Evolutionary conservation across 331 rosid genomes (phyloP).

Genomic region (Quercus phellos): DNA sequence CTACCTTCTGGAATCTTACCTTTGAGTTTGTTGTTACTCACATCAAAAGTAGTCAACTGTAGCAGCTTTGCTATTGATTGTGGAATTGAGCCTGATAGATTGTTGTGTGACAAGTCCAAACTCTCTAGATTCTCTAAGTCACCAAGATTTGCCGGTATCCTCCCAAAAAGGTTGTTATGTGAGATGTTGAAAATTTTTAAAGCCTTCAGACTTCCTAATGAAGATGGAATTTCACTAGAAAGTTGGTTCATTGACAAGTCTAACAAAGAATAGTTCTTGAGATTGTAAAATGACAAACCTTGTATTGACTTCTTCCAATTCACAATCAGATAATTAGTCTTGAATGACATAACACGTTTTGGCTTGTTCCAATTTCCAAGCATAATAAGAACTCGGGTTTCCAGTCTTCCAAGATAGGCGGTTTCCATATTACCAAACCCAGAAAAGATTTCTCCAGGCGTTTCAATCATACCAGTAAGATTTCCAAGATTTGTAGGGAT

Average conservation of each 20-base stretch:
- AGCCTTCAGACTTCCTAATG: slow-evolving; percentile 20
- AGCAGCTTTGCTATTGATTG: slow-evolving; percentile 11
- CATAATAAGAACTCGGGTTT: fast-evolving
- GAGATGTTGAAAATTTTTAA: slow-evolving; percentile 28
- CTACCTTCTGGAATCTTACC: slow-evolving; percentile 24
- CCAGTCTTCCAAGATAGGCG: fast-evolving
- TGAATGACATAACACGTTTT: neutral
- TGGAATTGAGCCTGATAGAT: slow-evolving; percentile 9
- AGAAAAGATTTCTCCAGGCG: neutral
- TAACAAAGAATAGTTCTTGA: neutral
- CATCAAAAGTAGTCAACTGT: slow-evolving; percentile 8
- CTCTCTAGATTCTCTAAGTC: too few relatives aligned
- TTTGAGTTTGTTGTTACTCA: slow-evolving; percentile 23
- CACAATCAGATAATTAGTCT: slow-evolving; percentile 13
- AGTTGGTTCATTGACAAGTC: slow-evolving; percentile 6
- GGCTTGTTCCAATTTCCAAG: too few relatives aligned
- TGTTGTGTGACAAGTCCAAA: too few relatives aligned
- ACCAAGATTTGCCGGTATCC: too few relatives aligned
- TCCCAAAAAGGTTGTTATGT: slow-evolving; percentile 18
- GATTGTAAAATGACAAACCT: slow-evolving; percentile 16
- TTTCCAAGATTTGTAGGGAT: too few relatives aligned
- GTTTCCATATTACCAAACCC: too few relatives aligned
- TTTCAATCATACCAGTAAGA: slow-evolving; percentile 17
- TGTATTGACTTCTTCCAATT: slow-evolving; percentile 27
- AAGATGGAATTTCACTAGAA: slow-evolving; percentile 20